These are phyloP conservation scores for Globisporangium carolinianum DNA, from an alignment of 352 stramenopile species.

Conservation along the genomic window DNA sequence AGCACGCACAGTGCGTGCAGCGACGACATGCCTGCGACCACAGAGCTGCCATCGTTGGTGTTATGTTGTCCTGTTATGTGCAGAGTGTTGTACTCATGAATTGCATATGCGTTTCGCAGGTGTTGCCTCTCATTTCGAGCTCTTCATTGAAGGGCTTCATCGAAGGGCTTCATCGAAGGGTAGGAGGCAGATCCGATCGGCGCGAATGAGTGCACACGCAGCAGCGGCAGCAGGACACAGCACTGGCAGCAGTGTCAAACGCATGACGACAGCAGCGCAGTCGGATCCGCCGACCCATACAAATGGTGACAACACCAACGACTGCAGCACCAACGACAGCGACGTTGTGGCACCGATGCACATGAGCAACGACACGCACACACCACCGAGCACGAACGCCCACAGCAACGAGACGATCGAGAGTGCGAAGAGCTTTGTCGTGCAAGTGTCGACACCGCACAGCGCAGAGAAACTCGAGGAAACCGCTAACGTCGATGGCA, in stretches of 20 bases:
- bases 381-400: constrained; percentile 1
- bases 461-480: neutral
- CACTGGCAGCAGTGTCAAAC: neutral
- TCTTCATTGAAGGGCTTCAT: too few species aligned
- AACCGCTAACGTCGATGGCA: neutral
- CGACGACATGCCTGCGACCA: too few species aligned
- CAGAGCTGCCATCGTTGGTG: too few species aligned
- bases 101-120: too few species aligned
- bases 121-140: too few species aligned
- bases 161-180: too few species aligned
- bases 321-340: neutral
- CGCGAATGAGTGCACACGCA: too few species aligned
- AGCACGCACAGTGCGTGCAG: too few species aligned
- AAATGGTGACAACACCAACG: neutral
- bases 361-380: constrained; percentile 12
- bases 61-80: too few species aligned
- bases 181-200: neutral
- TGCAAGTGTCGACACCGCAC: constrained; percentile 8
- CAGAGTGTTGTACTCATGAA: too few species aligned
- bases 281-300: neutral
- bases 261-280: neutral
- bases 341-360: constrained; percentile 8
- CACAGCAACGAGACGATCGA: neutral
- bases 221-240: neutral
- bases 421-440: constrained; percentile 11